Percentiles rank a stretch among this genome's conserved stretches.
These are phyloP conservation scores for Panus rudis DNA, from an alignment of 768 basidiomycete genomes.

Conservation along the genomic window DNA sequence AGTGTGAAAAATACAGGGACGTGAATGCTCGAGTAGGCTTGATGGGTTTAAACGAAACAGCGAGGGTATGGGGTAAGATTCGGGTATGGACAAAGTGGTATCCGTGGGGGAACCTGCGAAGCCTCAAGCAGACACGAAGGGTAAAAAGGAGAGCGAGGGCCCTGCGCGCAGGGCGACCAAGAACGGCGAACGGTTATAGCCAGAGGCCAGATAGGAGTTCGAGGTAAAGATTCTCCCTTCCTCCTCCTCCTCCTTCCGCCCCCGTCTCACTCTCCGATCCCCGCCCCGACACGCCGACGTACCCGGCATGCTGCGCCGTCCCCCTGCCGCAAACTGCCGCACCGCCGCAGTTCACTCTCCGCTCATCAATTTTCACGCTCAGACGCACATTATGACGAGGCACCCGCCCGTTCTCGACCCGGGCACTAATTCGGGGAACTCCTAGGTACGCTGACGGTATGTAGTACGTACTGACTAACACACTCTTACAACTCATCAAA, in stretches of 20 bases:
- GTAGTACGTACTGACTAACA: conserved; percentile 2
- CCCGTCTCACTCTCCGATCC: conserved; percentile 4
- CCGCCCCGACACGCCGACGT: background rate
- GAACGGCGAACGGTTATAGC: conserved; percentile 10
- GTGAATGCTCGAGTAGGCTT: conserved; percentile 14
- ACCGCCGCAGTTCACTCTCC: conserved; percentile 4
- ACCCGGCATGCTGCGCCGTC: conserved; percentile 4
- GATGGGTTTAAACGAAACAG: conserved; percentile 24
- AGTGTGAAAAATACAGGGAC: conserved; percentile 20
- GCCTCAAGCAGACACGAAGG: conserved; percentile 22
- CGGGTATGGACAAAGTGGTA: conserved; percentile 30
- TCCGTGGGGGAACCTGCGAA: conserved; percentile 22
- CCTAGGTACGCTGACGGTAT: background rate
- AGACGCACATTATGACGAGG: conserved; percentile 4
- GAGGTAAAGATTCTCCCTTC: background rate
- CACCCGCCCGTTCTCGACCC: background rate
- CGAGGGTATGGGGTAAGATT: conserved; percentile 24
- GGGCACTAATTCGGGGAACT: background rate
- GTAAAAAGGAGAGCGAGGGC: background rate
- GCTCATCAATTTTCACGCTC: conserved; percentile 5
- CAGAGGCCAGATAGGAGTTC: conserved; percentile 12
- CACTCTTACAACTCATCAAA: conserved; percentile 25
- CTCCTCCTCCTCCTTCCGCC: too few species aligned
- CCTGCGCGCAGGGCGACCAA: conserved; percentile 1
- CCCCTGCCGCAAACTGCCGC: conserved; percentile 1